Evolutionary conservation across 352 stramenopile genomes (phyloP).

Genomic region (Phytophthora palmivora): DNA sequence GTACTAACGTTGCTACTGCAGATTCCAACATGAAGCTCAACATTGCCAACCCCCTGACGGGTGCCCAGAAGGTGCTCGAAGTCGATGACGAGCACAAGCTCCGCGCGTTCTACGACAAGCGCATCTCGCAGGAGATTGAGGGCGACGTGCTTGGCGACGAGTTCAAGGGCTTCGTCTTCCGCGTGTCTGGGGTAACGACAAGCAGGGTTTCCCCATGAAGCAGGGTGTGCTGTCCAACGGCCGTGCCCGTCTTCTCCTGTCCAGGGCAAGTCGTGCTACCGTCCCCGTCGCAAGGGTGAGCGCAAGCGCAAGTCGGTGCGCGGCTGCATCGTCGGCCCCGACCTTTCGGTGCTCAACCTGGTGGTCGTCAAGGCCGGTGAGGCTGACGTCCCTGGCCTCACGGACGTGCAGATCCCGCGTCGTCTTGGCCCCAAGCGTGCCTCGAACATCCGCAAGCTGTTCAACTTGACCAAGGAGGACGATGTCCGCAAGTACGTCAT

Average conservation of each 20-base stretch:
- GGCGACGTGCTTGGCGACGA: constrained; percentile 98
- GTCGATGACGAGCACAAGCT: constrained; percentile 99
- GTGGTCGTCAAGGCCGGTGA: constrained; percentile 99
- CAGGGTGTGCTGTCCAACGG: constrained; percentile 99
- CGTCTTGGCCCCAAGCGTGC: constrained; percentile 99
- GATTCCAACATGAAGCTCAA: constrained; percentile 98
- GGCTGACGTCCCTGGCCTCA: constrained; percentile 96
- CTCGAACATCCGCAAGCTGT: constrained; percentile 99
- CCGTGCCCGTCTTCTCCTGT: constrained; percentile 98
- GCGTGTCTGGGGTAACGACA: constrained; percentile 99
- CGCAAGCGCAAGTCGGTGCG: constrained; percentile 99
- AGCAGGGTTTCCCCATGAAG: constrained; percentile 99
- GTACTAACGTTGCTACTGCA: constrained; percentile 20
- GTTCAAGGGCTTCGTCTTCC: constrained; percentile 99
- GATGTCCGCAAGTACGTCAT: constrained; percentile 99
- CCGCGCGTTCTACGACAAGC: constrained; percentile 99
- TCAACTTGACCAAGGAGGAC: constrained; percentile 99
- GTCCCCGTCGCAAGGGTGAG: constrained; percentile 94
- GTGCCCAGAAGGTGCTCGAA: constrained; percentile 99
- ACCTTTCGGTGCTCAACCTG: constrained; percentile 99
- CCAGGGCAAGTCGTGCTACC: constrained; percentile 98
- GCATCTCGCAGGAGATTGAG: constrained; percentile 99
- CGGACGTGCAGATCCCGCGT: constrained; percentile 96
- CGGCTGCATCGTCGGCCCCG: constrained; percentile 99
- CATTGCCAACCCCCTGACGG: constrained; percentile 98